Evolutionary conservation across 495 filamentous ascomycete genomes (phyloP), one percentile per base, ranked within the genome.

Genomic region (Neurospora sp.): DNA sequence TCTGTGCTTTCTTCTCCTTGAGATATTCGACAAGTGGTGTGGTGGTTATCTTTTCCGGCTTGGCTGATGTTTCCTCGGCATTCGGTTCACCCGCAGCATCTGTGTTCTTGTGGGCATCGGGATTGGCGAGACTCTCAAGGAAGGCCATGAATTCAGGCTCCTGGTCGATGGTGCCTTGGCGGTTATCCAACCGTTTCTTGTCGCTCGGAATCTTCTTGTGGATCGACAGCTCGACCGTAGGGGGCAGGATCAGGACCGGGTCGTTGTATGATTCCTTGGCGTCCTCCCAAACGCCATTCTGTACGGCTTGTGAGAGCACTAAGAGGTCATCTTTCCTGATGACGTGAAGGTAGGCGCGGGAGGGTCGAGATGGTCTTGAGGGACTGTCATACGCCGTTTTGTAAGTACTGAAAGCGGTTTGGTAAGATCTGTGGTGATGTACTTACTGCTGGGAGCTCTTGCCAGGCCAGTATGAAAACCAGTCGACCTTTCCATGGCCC

Each of bases 111-210:
- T 82, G 62, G 5, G 79, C 82, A 39, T 92, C 88, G 0, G 94
- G 94, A 70, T 92, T 91, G 4, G 94, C 96, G 10, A 97, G 87
- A 69, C 88, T 90, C 80, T 96, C 92, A 8, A 99, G 88, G 78
- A 98, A 99, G 27, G 88, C 88, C 82, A 97, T 96, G 75, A 98
- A 98, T 72, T 98, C 96, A 0, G 91, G 89, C 79, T 99, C 96
- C 77, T 95, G 93, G 76, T 99, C 96, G 73, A 99, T 98, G 6
- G 93, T 96, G 59, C 96, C 96, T 79, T 97, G 93, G 4, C 95
- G 90, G 73, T 88, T 88, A 85, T 99, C 96, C 69, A 88, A 88
- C 31, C 93, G 90, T 77, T 87, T 90, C 74, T 90, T 92, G 8
- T 78, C 81, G 8, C 85, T 85, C 18, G 96, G 93, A 0, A 91